Conservation (phyloP, 495 filamentous ascomycete genomes). For the Penicillium arizonense region DNA sequence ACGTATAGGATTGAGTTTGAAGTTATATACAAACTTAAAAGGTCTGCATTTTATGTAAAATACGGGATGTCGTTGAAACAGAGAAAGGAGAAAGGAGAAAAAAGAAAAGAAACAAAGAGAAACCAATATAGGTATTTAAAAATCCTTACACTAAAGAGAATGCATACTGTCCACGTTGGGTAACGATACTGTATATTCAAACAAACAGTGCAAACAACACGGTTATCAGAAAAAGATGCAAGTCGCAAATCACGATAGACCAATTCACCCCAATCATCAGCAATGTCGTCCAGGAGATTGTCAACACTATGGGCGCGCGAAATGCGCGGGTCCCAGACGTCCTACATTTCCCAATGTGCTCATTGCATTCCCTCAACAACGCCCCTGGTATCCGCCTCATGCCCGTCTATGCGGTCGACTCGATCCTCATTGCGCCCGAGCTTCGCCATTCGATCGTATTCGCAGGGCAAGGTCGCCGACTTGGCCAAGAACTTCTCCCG, state of each 20-base stretch:
- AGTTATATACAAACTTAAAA: too few relatives aligned
- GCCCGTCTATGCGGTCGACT: background rate
- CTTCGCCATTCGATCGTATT: slow-evolving; percentile 5
- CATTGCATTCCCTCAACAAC: background rate
- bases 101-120: too few relatives aligned
- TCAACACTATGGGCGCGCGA: slow-evolving; percentile 20
- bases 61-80: too few relatives aligned
- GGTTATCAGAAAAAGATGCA: slow-evolving; percentile 19
- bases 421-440: background rate
- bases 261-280: slow-evolving; percentile 2
- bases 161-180: too few relatives aligned
- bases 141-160: background rate
- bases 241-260: slow-evolving; percentile 9
- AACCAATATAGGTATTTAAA: background rate
- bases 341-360: slow-evolving; percentile 13
- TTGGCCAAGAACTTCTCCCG: slow-evolving; percentile 33
- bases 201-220: slow-evolving; percentile 37
- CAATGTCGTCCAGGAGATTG: slow-evolving; percentile 21
- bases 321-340: slow-evolving; percentile 6
- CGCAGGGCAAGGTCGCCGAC: slow-evolving; percentile 23
- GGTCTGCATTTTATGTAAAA: too few relatives aligned
- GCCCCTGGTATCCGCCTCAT: background rate
- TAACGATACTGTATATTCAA: background rate
- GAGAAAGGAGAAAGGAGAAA: too few relatives aligned
- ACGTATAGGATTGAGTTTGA: too few relatives aligned